Conservation (phyloP, 768 basidiomycete genomes). For the Suillus discolor region DNA sequence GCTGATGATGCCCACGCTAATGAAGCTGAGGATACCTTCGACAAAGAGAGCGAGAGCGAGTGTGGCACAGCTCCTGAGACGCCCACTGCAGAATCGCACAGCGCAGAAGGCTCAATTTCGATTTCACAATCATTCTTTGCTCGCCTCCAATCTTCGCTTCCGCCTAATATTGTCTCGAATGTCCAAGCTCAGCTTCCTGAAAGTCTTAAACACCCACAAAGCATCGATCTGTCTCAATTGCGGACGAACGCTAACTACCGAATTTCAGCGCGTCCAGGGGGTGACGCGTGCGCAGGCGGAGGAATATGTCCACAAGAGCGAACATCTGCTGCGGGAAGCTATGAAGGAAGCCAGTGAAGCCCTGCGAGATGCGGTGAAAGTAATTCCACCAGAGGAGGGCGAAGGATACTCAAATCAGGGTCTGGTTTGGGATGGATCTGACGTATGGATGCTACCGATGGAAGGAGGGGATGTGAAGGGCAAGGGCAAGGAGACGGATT, state of each 20-base stretch:
- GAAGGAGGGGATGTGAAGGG: constrained; percentile 33
- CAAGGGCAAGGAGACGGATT: constrained; percentile 39
- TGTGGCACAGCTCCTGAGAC: constrained; percentile 30
- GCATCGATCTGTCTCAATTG: constrained; percentile 70
- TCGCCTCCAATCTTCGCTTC: constrained; percentile 73
- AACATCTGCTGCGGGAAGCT: constrained; percentile 62
- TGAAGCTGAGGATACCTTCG: constrained; percentile 14
- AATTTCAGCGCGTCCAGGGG: constrained; percentile 76
- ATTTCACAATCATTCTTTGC: constrained; percentile 55
- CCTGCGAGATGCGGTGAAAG: constrained; percentile 87
- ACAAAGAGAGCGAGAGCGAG: constrained; percentile 23
- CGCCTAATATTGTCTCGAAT: constrained; percentile 70
- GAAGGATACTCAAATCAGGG: constrained; percentile 35
- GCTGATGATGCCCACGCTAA: constrained; percentile 9
- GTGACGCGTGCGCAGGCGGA: constrained; percentile 77
- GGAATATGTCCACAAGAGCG: constrained; percentile 81
- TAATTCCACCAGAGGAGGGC: constrained; percentile 77
- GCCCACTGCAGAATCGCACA: constrained; percentile 24
- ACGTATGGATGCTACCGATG: constrained; percentile 78
- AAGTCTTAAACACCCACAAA: constrained; percentile 60
- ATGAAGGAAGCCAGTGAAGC: constrained; percentile 83
- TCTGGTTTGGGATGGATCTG: constrained; percentile 81
- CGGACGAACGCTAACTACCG: constrained; percentile 62
- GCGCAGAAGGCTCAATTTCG: constrained; percentile 25
- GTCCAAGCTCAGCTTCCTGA: constrained; percentile 73